Percentiles rank a stretch among this genome's conserved stretches.
phyloP scores from a whole-genome alignment of 2,329 filamentous ascomycete genomes.

The Domatiomyces catenatus region DNA sequence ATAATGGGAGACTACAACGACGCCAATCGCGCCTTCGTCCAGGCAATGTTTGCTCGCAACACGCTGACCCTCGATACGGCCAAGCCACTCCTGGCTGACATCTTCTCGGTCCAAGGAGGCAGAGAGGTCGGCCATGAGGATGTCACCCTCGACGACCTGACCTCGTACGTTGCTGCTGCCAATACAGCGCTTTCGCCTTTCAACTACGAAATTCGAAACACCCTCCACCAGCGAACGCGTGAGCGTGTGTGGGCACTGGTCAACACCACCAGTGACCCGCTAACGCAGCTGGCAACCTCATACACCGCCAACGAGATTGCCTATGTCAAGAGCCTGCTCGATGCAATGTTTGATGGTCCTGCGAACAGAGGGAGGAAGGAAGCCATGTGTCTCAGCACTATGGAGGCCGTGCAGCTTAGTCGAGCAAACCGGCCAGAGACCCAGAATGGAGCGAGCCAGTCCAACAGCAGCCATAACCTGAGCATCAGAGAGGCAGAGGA shows the following conservation, averaged over 20 bases:
- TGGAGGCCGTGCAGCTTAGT: conserved; percentile 59
- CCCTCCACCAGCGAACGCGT: conserved; percentile 50
- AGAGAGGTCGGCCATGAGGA: conserved; percentile 41
- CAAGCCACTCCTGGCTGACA: conserved; percentile 58
- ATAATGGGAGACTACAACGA: conserved; percentile 35
- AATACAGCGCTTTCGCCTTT: conserved; percentile 61
- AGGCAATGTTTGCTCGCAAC: conserved; percentile 68
- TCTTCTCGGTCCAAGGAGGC: conserved; percentile 46
- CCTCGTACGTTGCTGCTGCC: conserved; percentile 52
- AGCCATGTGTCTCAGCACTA: conserved; percentile 63
- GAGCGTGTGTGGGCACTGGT: conserved; percentile 67
- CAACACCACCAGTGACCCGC: conserved; percentile 69
- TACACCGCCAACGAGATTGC: conserved; percentile 71
- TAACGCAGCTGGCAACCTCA: conserved; percentile 75
- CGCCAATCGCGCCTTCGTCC: conserved; percentile 73
- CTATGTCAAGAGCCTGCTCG: conserved; percentile 74
- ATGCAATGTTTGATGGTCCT: conserved; percentile 71
- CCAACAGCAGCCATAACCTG: conserved; percentile 32
- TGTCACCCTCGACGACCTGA: conserved; percentile 53
- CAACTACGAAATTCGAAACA: conserved; percentile 73
- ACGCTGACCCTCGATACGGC: conserved; percentile 62
- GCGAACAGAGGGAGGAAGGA: conserved; percentile 70
- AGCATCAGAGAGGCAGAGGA: conserved; percentile 64
- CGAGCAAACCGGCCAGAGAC: conserved; percentile 27
- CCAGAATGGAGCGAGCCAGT: conserved; percentile 22